These are phyloP conservation scores for Claviceps sp. DNA, from an alignment of 2,329 filamentous ascomycete genomes.

Conservation along the genomic window DNA sequence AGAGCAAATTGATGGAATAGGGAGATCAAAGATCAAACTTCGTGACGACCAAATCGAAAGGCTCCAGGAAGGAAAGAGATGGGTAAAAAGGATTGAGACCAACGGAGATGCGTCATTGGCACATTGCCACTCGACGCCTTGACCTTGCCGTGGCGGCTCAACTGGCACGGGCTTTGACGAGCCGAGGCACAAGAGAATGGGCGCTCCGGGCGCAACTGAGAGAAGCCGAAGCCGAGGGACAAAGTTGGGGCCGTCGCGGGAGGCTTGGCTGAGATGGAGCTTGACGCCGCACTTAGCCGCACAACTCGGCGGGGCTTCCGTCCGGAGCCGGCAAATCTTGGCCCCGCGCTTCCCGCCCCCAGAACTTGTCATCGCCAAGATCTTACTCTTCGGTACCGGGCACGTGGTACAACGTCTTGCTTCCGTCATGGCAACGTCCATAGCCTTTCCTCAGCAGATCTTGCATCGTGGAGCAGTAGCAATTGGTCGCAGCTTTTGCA, in stretches of 20 bases:
- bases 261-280: background rate
- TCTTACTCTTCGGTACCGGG: background rate
- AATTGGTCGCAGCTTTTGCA: background rate
- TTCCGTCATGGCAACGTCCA: background rate
- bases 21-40: too few relatives aligned
- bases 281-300: too few relatives aligned
- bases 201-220: background rate
- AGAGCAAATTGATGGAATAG: too few relatives aligned
- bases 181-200: constrained; percentile 3
- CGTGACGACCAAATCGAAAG: too few relatives aligned
- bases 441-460: background rate
- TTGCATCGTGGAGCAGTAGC: background rate
- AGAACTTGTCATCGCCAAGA: too few relatives aligned
- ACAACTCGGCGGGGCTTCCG: too few relatives aligned
- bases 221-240: constrained; percentile 5
- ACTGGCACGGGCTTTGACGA: too few relatives aligned
- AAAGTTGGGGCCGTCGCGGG: background rate
- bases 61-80: too few relatives aligned
- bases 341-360: background rate
- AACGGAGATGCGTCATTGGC: too few relatives aligned
- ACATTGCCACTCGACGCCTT: too few relatives aligned
- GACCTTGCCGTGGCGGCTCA: too few relatives aligned
- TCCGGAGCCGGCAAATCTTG: constrained; percentile 7
- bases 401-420: background rate
- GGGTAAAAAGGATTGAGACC: too few relatives aligned